Evolutionary conservation across 129 eudicot genomes (phyloP), one percentile per base, ranked within the genome.

Genomic region (Silybum marianum): DNA sequence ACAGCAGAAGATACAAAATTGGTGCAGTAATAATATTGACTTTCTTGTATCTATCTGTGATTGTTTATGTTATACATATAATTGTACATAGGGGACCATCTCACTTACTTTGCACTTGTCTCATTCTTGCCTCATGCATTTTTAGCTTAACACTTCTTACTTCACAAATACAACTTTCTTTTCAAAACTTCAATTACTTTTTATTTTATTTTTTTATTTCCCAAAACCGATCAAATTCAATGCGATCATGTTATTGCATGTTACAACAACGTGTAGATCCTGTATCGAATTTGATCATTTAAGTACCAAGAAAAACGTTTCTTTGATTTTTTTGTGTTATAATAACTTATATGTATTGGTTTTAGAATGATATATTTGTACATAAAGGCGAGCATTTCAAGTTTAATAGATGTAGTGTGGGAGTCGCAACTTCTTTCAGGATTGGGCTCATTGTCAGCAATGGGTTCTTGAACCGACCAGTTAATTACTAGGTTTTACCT

Each of bases 1-100:
- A 84, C 88, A 88, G 25, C 72, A 84, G 83, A 86, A 87, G 87
- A 83, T 83, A 85, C 86, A 78, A 88, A 85, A 21, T 74, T 80
- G 86, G 82, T 80, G 81, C 85, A 83, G 91, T 81, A 30, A 77
- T 71, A 72, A 81, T 84, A 73, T 66, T 69, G 78, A 25, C 80
- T 44, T 76, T 81, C 79, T 51, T 80, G 83, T 69, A 81, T 81
- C 85, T 75, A 74, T 83, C 82, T 83, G 28, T 19, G 21, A 78
- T 77, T 82, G 30, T 71, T 54, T 74, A 42, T 68, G 11, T 38
- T 44, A 73, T 24, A 69, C 48, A 42, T 46, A 79, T 68, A 42
- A 79, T 58, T 72, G 63, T 21, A 16, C 51, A 80, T 34, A 48
- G 80, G 87, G 87, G 87, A 84, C 87, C 87, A 84, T 78, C 62